Base-by-base conservation (phyloP, 306 rosid genomes). In the Vigna radiata region DNA sequence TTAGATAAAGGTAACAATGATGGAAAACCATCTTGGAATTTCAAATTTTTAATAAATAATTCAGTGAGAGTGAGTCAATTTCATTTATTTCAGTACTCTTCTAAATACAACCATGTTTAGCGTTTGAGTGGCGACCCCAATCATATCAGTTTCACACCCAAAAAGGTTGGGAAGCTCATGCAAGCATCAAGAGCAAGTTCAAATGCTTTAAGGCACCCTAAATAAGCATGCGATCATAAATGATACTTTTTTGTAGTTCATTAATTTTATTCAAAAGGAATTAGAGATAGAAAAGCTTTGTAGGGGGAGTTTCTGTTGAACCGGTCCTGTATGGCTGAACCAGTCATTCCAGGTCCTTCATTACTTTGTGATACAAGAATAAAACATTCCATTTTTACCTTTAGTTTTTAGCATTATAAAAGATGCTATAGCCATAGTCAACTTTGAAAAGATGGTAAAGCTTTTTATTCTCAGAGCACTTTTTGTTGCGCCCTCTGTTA, bases 351-450 rank as follows among this genome's bases (percentile, higher is more conserved):
- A 33, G 18, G 43, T 48, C 75, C 69, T 66, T 73, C 79, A 46
- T 65, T 23, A 36, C 27, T 62, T 36, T 37, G 39, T 47, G 69
- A 66, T 44, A 59, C 75, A 80, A 80, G 74, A 67, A 74, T 56
- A 46, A 8, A 70, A 73, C 47, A 23, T 60, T 39, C 67, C 46
- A n/a, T 25, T 31, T 59, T 46, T 56, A 47, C 36, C 50, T 78
- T 74, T 61, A 68, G 58, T 53, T 62, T 68, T 18, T 65, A 58
- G 39, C 17, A 11, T 49, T 39, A 25, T 48, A 70, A 47, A 17
- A 59, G 19, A 75, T 75, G 73, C 66, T 58, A 36, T 14, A 54
- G 39, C 43, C 33, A 36, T 53, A 53, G 21, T 46, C 62, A 59
- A 37, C 67, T 48, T 68, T 68, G 59, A 25, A 68, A 58, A 67